Percentiles rank a stretch among this genome's conserved stretches.
Conservation (phyloP, 768 basidiomycete genomes). For the Hypholoma fasciculare region DNA sequence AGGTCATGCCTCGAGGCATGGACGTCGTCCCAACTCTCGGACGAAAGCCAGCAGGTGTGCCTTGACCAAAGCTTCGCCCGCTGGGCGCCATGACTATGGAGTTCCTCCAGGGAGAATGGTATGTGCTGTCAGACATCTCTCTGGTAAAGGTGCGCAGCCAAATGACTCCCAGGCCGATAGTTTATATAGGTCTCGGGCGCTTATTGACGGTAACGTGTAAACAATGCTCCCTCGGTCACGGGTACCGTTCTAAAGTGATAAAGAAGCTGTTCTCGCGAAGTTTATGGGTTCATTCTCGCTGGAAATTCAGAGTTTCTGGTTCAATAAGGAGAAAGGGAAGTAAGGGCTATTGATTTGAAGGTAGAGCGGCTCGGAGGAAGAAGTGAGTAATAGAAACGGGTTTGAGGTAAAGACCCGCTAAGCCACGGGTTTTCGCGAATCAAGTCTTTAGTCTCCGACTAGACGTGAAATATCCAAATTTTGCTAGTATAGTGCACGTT, state of each 20-base stretch:
- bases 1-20: slow-evolving; percentile 4
- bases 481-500: no score
- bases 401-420: slow-evolving; percentile 1
- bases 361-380: neutral
- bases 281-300: neutral
- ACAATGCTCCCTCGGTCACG: neutral
- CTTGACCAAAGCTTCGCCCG: slow-evolving; percentile 12
- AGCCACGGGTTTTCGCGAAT: no score
- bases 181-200: slow-evolving; percentile 9
- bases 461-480: no score
- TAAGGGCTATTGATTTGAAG: neutral
- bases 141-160: neutral
- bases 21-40: slow-evolving; percentile 8
- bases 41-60: slow-evolving; percentile 1
- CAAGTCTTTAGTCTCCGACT: no score
- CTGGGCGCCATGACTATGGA: slow-evolving; percentile 24
- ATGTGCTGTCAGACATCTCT: slow-evolving; percentile 9
- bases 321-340: neutral
- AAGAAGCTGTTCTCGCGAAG: neutral
- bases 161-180: neutral
- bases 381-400: slow-evolving; percentile 2
- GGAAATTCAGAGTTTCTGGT: neutral
- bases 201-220: neutral
- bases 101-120: slow-evolving; percentile 25
- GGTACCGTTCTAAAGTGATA: neutral